A percentile compares a stretch with the other conserved stretches of the same genome.
phyloP scores from a whole-genome alignment of 1,284 basidiomycete species.

The Anthracocystis walkeri region DNA sequence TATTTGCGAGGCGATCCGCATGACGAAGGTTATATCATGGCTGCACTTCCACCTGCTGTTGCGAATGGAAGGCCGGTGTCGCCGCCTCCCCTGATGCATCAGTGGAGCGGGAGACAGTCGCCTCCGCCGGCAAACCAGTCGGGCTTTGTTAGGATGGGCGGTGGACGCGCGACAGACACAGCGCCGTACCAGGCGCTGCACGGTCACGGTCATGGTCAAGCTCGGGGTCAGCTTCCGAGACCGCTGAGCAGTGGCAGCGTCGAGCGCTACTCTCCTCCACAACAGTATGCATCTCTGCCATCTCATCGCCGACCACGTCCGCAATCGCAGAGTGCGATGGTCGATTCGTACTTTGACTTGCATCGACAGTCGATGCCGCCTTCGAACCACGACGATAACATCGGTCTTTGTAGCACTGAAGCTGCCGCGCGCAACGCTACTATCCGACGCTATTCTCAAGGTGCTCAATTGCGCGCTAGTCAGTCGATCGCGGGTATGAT shows the following conservation, averaged over 20 bases:
- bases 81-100: conserved; percentile 37
- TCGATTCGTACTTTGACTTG: conserved; percentile 40
- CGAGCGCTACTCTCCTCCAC: conserved; percentile 31
- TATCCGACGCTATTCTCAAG: conserved; percentile 38
- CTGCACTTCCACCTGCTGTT: conserved; percentile 47
- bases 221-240: conserved; percentile 9
- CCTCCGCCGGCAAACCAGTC: conserved; percentile 25
- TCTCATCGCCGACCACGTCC: conserved; percentile 32
- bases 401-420: conserved; percentile 36
- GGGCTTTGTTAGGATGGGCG: conserved; percentile 61
- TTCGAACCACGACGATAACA: conserved; percentile 15
- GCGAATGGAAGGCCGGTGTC: conserved; percentile 24
- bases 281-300: conserved; percentile 22
- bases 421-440: conserved; percentile 42
- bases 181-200: conserved; percentile 52
- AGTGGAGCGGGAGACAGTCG: conserved; percentile 34
- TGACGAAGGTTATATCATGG: conserved; percentile 64
- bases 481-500: conserved; percentile 50
- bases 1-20: conserved; percentile 54
- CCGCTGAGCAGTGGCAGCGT: conserved; percentile 32
- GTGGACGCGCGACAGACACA: conserved; percentile 55
- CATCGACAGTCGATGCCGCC: conserved; percentile 24
- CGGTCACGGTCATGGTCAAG: background rate
- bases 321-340: conserved; percentile 23
- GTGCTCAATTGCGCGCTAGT: conserved; percentile 35